phyloP scores from a whole-genome alignment of 768 basidiomycete genomes.

The Suillus cothurnatus region DNA sequence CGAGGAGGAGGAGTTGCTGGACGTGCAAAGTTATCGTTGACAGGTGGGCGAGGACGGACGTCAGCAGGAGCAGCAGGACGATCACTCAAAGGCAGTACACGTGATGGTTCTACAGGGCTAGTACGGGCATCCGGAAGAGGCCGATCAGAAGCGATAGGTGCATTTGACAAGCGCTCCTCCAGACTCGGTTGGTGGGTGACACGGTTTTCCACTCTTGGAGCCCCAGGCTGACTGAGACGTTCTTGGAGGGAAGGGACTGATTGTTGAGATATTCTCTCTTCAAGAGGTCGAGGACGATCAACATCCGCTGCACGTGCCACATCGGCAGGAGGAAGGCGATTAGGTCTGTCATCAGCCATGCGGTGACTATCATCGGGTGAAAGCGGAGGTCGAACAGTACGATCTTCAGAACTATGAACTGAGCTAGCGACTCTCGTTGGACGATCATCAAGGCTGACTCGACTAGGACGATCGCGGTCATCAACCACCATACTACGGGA shows the following conservation, averaged over 20 bases:
- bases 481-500: slow-evolving; percentile 21
- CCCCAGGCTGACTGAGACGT: slow-evolving; percentile 36
- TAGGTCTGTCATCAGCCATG: slow-evolving; percentile 16
- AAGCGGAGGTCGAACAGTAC: slow-evolving; percentile 15
- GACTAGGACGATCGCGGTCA: slow-evolving; percentile 20
- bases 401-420: slow-evolving; percentile 27
- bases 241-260: slow-evolving; percentile 40
- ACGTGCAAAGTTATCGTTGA: slow-evolving; percentile 18
- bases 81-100: slow-evolving; percentile 13
- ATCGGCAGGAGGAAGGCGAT: slow-evolving; percentile 24
- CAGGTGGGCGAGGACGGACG: slow-evolving; percentile 18
- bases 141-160: slow-evolving; percentile 27
- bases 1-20: slow-evolving; percentile 20
- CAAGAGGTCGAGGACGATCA: slow-evolving; percentile 35
- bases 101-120: slow-evolving; percentile 15
- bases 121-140: slow-evolving; percentile 22
- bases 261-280: slow-evolving; percentile 41
- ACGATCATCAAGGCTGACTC: slow-evolving; percentile 34
- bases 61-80: slow-evolving; percentile 18
- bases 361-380: slow-evolving; percentile 20
- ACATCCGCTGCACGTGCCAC: slow-evolving; percentile 22
- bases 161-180: slow-evolving; percentile 44
- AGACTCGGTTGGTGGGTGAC: slow-evolving; percentile 35
- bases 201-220: slow-evolving; percentile 23
- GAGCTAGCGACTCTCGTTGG: slow-evolving; percentile 29